phyloP scores from a whole-genome alignment of 768 basidiomycete species.

The Suillus decipiens region DNA sequence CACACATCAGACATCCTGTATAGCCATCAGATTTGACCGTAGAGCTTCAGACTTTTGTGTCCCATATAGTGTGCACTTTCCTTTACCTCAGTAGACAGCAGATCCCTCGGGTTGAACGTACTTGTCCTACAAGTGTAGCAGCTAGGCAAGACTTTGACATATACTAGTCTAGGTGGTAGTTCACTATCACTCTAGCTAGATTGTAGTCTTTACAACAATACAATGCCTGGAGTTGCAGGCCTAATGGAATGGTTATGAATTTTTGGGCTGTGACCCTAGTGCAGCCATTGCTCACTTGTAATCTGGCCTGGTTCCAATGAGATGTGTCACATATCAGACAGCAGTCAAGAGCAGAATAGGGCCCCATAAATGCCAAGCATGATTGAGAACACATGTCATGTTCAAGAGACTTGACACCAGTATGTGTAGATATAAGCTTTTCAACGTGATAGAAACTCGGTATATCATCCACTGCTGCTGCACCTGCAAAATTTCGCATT shows the following conservation, averaged over 20 bases:
- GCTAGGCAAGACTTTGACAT: too few species aligned
- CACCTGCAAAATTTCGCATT: slow-evolving; percentile 11
- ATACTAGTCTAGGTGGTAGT: too few species aligned
- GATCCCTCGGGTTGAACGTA: too few species aligned
- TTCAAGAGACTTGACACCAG: slow-evolving; percentile 35
- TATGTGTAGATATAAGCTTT: slow-evolving; percentile 2
- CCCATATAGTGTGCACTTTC: too few species aligned
- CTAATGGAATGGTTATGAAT: slow-evolving; percentile 40
- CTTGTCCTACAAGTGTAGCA: too few species aligned
- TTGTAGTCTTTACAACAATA: too few species aligned
- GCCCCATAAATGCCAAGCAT: slow-evolving; percentile 43
- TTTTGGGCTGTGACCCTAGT: slow-evolving; percentile 32
- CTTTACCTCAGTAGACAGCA: too few species aligned
- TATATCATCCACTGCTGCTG: slow-evolving; percentile 18
- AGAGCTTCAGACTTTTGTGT: too few species aligned
- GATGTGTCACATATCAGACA: slow-evolving; percentile 37
- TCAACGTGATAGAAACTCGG: slow-evolving; percentile 21
- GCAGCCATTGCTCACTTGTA: neutral
- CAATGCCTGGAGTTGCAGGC: slow-evolving; percentile 45
- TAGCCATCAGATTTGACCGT: too few species aligned
- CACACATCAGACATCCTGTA: too few species aligned
- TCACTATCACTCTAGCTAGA: too few species aligned
- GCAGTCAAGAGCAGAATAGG: slow-evolving; percentile 25
- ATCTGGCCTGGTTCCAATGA: slow-evolving; percentile 23
- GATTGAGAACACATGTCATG: slow-evolving; percentile 46